Percentiles rank a stretch among this genome's conserved stretches.
phyloP scores from a whole-genome alignment of 2,329 filamentous ascomycete species.

The Pseudogymnoascus sp. region DNA sequence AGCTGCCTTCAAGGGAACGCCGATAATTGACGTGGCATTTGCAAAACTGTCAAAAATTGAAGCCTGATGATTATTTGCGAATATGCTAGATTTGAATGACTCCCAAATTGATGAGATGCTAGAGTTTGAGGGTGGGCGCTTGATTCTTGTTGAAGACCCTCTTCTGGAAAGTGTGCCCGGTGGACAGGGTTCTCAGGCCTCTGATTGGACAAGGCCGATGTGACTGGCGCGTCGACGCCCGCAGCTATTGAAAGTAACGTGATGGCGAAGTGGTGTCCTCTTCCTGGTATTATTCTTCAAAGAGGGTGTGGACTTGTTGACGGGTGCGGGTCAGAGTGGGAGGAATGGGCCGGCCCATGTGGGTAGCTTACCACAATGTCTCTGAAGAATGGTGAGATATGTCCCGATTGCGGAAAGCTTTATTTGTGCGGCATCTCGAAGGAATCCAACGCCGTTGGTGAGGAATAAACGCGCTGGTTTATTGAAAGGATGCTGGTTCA shows the following conservation, averaged over 20 bases:
- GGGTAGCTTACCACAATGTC: slow-evolving; percentile 1
- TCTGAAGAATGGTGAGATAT: background rate
- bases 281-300: slow-evolving; percentile 13
- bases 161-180: slow-evolving; percentile 13
- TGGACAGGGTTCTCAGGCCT: slow-evolving; percentile 18
- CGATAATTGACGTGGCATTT: slow-evolving; percentile 6
- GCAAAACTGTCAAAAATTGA: background rate
- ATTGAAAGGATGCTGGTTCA: background rate
- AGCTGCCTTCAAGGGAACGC: background rate
- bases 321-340: slow-evolving; percentile 1
- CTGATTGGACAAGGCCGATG: slow-evolving; percentile 18
- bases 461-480: background rate
- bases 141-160: slow-evolving; percentile 10
- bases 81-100: slow-evolving; percentile 8
- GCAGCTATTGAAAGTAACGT: slow-evolving; percentile 23
- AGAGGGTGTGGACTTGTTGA: background rate
- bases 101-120: slow-evolving; percentile 10
- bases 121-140: slow-evolving; percentile 7
- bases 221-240: slow-evolving; percentile 15
- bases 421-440: background rate
- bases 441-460: background rate
- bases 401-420: background rate
- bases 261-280: slow-evolving; percentile 22
- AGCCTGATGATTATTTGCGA: background rate
- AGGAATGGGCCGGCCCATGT: slow-evolving; percentile 4